Conservation (phyloP, 1,284 basidiomycete species). For the Earliella scabrosa region DNA sequence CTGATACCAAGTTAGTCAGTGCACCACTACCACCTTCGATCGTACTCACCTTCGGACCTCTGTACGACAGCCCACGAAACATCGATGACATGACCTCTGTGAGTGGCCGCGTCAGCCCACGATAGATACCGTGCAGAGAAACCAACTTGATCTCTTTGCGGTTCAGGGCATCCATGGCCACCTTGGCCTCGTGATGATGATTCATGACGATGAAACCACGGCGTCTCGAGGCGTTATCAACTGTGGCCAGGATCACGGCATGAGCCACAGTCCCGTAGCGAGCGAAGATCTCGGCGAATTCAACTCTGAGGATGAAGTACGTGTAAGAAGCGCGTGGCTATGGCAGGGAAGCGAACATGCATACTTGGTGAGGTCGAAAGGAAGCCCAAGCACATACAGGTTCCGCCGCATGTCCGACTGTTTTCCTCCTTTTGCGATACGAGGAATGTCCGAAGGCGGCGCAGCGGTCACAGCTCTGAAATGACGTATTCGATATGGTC, state of each 20-base stretch:
- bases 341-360: slow-evolving; percentile 24
- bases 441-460: slow-evolving; percentile 23
- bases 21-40: not conserved
- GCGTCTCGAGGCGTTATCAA: slow-evolving; percentile 78
- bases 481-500: not conserved
- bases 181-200: slow-evolving; percentile 65
- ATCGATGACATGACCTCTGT: slow-evolving; percentile 70
- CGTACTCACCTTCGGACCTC: slow-evolving; percentile 73
- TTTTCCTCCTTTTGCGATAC: slow-evolving; percentile 28
- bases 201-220: slow-evolving; percentile 83
- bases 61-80: slow-evolving; percentile 85
- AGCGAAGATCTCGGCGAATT: slow-evolving; percentile 65
- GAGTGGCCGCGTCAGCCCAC: not conserved
- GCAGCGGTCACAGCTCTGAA: slow-evolving; percentile 41
- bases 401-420: slow-evolving; percentile 66
- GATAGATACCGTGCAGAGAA: not conserved
- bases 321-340: not conserved
- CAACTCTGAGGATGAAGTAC: slow-evolving; percentile 48
- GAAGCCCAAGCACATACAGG: slow-evolving; percentile 78
- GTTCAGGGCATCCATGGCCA: slow-evolving; percentile 66
- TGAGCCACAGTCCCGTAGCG: slow-evolving; percentile 69
- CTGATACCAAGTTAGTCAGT: slow-evolving; percentile 39
- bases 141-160: slow-evolving; percentile 69
- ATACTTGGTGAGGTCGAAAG: slow-evolving; percentile 77
- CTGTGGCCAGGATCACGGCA: slow-evolving; percentile 77